Conservation (phyloP, 495 filamentous ascomycete species). For the Xylaria venustula region DNA sequence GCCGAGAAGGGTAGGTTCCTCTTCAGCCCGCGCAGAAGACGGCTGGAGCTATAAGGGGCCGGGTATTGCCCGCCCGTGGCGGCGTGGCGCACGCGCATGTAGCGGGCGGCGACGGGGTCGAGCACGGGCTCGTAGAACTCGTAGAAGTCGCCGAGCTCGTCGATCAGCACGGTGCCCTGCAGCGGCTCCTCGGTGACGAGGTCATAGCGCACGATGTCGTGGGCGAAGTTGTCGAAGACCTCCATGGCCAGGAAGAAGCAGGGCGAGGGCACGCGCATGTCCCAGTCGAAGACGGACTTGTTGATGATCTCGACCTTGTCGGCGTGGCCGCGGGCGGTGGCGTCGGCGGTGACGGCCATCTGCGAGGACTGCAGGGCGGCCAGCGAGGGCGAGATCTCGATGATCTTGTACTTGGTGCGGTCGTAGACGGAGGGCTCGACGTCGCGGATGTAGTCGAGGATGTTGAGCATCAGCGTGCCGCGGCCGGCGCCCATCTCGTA, state of each 20-base stretch:
- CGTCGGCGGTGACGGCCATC: slow-evolving; percentile 56
- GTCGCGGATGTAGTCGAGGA: slow-evolving; percentile 92
- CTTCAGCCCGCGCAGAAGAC: slow-evolving; percentile 58
- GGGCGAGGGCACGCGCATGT: slow-evolving; percentile 75
- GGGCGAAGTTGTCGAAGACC: slow-evolving; percentile 97
- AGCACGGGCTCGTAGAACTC: slow-evolving; percentile 81
- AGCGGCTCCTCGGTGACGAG: slow-evolving; percentile 67
- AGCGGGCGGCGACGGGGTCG: slow-evolving; percentile 81
- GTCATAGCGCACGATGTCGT: slow-evolving; percentile 91
- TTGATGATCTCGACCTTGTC: slow-evolving; percentile 92
- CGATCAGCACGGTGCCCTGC: slow-evolving; percentile 85
- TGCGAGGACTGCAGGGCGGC: slow-evolving; percentile 75
- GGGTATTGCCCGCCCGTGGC: slow-evolving; percentile 50
- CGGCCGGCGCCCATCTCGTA: slow-evolving; percentile 99
- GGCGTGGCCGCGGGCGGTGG: slow-evolving; percentile 68
- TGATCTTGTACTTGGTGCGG: slow-evolving; percentile 89
- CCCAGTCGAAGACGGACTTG: slow-evolving; percentile 92
- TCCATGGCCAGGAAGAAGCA: slow-evolving; percentile 99
- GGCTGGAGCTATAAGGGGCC: slow-evolving; percentile 51
- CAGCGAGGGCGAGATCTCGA: slow-evolving; percentile 84
- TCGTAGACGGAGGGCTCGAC: slow-evolving; percentile 88
- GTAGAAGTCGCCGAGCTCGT: slow-evolving; percentile 82
- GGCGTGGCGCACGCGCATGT: slow-evolving; percentile 71
- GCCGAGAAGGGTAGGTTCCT: slow-evolving; percentile 63
- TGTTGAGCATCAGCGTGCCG: slow-evolving; percentile 96